phyloP scores from a whole-genome alignment of 1,284 basidiomycete species.

The Ceratobasidium sp. region DNA sequence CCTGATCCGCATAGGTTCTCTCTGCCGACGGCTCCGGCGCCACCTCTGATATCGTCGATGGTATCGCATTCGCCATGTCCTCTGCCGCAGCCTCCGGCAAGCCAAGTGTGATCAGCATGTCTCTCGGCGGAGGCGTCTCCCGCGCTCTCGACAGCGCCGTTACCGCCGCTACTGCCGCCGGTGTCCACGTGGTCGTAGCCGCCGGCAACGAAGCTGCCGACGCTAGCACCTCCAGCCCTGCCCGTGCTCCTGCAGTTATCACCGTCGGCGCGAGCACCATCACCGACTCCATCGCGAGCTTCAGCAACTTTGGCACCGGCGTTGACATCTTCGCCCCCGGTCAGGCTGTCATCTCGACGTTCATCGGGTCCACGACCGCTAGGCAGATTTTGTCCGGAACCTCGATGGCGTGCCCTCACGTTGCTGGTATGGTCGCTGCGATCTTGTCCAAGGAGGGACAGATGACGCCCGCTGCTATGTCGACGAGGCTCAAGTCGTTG shows the following conservation, averaged over 20 bases:
- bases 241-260: slow-evolving; percentile 55
- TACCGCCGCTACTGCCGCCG: slow-evolving; percentile 39
- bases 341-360: slow-evolving; percentile 53
- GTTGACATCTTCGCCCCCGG: slow-evolving; percentile 60
- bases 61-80: slow-evolving; percentile 47
- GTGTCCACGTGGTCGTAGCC: slow-evolving; percentile 49
- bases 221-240: slow-evolving; percentile 57
- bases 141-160: slow-evolving; percentile 48
- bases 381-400: slow-evolving; percentile 48
- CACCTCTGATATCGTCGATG: slow-evolving; percentile 49
- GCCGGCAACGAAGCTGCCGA: slow-evolving; percentile 54
- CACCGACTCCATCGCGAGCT: slow-evolving; percentile 52
- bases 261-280: slow-evolving; percentile 59
- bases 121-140: slow-evolving; percentile 48
- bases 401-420: slow-evolving; percentile 49
- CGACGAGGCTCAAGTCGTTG: slow-evolving; percentile 39
- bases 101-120: slow-evolving; percentile 50
- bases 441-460: slow-evolving; percentile 43
- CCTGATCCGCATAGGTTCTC: slow-evolving; percentile 32
- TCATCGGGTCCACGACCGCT: slow-evolving; percentile 43
- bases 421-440: slow-evolving; percentile 48
- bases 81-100: slow-evolving; percentile 37
- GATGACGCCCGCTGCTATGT: slow-evolving; percentile 46
- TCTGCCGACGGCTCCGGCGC: slow-evolving; percentile 46
- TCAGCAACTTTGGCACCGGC: slow-evolving; percentile 52